phyloP scores from a whole-genome alignment of 306 rosid genomes.

The Spatholobus suberectus region DNA sequence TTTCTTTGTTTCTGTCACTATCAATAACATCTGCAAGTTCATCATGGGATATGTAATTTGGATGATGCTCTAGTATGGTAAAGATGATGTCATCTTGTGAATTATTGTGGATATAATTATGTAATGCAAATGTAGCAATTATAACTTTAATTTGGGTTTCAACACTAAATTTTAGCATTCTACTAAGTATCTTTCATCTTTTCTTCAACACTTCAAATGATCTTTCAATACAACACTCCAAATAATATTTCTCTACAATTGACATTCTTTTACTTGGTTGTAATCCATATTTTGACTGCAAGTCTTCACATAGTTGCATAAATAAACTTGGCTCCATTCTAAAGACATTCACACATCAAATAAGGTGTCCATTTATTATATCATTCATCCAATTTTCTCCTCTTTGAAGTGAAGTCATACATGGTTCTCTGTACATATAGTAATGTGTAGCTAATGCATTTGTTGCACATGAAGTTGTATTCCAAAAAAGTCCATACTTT shows the following conservation, averaged over 20 bases:
- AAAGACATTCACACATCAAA: neutral
- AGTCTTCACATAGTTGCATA: neutral
- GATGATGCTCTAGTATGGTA: too few species aligned
- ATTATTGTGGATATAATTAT: too few species aligned
- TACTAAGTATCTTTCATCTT: neutral
- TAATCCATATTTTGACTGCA: neutral
- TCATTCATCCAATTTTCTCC: neutral
- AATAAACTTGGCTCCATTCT: neutral
- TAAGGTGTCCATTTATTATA: neutral
- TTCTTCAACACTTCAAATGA: neutral
- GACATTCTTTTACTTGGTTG: neutral
- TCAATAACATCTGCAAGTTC: too few species aligned
- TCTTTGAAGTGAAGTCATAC: neutral
- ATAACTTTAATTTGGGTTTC: too few species aligned
- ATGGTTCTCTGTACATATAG: neutral
- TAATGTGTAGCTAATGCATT: neutral
- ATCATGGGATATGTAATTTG: too few species aligned
- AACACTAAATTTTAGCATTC: neutral
- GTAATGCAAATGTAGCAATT: too few species aligned
- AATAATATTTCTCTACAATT: neutral
- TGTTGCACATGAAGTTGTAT: neutral
- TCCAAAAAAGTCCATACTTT: neutral
- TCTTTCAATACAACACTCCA: neutral
- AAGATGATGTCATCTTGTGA: too few species aligned
- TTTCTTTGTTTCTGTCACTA: too few species aligned